These are phyloP conservation scores for Phytophthora sojae DNA, from an alignment of 352 stramenopile species.

Conservation along the genomic window DNA sequence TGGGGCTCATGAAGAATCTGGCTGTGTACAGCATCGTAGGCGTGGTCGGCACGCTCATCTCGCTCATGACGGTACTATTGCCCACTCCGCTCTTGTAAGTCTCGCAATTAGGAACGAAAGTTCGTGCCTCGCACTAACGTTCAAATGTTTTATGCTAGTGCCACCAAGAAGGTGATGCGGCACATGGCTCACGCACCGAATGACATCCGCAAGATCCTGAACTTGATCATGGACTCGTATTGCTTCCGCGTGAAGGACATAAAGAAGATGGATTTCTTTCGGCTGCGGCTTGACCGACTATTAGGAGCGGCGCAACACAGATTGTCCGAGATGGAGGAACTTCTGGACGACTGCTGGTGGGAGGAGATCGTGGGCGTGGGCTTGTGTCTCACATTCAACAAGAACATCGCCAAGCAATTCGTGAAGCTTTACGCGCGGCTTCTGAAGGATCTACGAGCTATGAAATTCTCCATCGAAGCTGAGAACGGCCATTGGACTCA, in stretches of 20 bases:
- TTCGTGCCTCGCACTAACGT: slow-evolving; percentile 4
- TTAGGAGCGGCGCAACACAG: slow-evolving; percentile 43
- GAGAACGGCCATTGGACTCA: slow-evolving; percentile 69
- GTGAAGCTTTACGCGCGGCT: slow-evolving; percentile 65
- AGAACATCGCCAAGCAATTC: slow-evolving; percentile 72
- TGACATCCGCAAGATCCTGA: slow-evolving; percentile 79
- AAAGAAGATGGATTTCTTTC: slow-evolving; percentile 81
- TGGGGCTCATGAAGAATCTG: slow-evolving; percentile 73
- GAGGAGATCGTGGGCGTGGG: slow-evolving; percentile 67
- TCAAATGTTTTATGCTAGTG: slow-evolving; percentile 28
- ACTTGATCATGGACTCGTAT: slow-evolving; percentile 82
- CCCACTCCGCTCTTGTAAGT: slow-evolving; percentile 70
- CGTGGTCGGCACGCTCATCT: slow-evolving; percentile 67
- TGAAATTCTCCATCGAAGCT: slow-evolving; percentile 73
- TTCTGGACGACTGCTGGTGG: slow-evolving; percentile 78
- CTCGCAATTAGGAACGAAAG: not conserved
- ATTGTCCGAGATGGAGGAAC: slow-evolving; percentile 53
- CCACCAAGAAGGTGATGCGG: slow-evolving; percentile 56
- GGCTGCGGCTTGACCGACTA: slow-evolving; percentile 56
- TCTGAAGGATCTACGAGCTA: slow-evolving; percentile 66
- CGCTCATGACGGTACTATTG: slow-evolving; percentile 58
- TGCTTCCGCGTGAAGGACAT: slow-evolving; percentile 80
- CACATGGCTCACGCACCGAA: slow-evolving; percentile 54
- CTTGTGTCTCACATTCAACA: slow-evolving; percentile 69
- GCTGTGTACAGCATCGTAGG: slow-evolving; percentile 70